Evolutionary conservation across 2,329 filamentous ascomycete species (phyloP).

Genomic region (Talaromyces islandicus): DNA sequence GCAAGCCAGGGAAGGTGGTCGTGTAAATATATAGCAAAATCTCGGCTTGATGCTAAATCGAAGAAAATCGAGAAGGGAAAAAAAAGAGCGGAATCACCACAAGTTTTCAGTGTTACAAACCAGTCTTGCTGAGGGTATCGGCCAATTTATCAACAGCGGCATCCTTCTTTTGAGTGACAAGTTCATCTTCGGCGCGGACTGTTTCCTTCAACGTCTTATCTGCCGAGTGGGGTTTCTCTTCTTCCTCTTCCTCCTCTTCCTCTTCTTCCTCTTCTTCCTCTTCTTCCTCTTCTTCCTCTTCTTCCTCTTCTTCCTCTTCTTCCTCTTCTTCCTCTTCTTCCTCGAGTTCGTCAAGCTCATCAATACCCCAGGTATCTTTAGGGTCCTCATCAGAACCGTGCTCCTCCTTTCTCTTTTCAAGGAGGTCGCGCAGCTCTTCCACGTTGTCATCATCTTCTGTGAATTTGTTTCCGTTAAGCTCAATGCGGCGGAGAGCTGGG

Average conservation of each 20-base stretch:
- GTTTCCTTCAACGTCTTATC: constrained; percentile 66
- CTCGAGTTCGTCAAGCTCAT: constrained; percentile 80
- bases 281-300: no score
- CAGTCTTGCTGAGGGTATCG: constrained; percentile 66
- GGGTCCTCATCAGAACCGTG: constrained; percentile 54
- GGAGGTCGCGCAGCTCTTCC: constrained; percentile 59
- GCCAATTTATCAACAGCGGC: constrained; percentile 78
- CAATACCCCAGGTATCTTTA: constrained; percentile 78
- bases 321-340: constrained; percentile 65
- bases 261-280: constrained; percentile 64
- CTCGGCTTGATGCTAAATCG: background rate
- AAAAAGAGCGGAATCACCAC: background rate
- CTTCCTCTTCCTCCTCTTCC: constrained; percentile 64
- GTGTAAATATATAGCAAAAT: background rate
- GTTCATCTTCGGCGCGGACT: constrained; percentile 51
- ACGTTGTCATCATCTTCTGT: constrained; percentile 74
- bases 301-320: no score
- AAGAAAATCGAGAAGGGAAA: background rate
- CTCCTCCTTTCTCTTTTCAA: constrained; percentile 74
- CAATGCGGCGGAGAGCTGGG: constrained; percentile 73
- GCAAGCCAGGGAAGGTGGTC: background rate
- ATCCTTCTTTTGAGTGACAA: constrained; percentile 66
- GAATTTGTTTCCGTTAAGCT: constrained; percentile 96
- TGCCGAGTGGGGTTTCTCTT: constrained; percentile 57
- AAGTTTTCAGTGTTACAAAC: constrained; percentile 17